Conservation (phyloP, 2,329 filamentous ascomycete species). For the Penicillium brasilianum region DNA sequence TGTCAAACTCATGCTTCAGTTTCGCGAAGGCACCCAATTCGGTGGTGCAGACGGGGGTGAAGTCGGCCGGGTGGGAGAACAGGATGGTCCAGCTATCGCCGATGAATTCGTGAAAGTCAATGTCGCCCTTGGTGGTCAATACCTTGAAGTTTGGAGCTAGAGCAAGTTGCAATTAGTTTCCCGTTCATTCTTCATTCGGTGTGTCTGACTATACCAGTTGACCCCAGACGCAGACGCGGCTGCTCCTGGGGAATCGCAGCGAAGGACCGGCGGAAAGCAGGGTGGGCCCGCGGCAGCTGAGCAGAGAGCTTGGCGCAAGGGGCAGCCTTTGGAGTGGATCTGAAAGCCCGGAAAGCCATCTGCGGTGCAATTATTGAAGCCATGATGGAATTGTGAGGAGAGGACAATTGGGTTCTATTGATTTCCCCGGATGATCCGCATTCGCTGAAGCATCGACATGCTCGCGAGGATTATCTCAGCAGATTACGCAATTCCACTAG, state of each 20-base stretch:
- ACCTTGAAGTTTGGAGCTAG: constrained; percentile 70
- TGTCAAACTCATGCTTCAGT: constrained; percentile 83
- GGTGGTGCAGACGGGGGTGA: constrained; percentile 93
- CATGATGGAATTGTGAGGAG: constrained; percentile 28
- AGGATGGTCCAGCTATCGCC: constrained; percentile 70
- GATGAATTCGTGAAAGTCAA: constrained; percentile 73
- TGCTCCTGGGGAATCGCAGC: constrained; percentile 37
- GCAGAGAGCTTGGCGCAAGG: constrained; percentile 27
- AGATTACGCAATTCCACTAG: constrained; percentile 14
- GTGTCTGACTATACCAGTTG: constrained; percentile 34
- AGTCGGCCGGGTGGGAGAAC: constrained; percentile 76
- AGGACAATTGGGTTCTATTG: neutral
- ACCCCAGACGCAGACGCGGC: constrained; percentile 42
- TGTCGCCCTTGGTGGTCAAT: constrained; percentile 67
- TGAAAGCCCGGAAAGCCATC: constrained; percentile 33
- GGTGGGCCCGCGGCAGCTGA: constrained; percentile 33
- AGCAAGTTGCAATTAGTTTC: neutral
- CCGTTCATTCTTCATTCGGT: neutral
- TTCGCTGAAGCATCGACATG: constrained; percentile 1
- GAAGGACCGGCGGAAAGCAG: constrained; percentile 37
- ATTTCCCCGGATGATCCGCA: neutral
- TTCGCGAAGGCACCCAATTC: constrained; percentile 93
- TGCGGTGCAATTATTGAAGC: constrained; percentile 35
- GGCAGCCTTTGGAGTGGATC: constrained; percentile 29
- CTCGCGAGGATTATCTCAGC: constrained; percentile 22